These are phyloP conservation scores for Casuarina equisetifolia DNA, from an alignment of 306 rosid species.

Conservation along the genomic window DNA sequence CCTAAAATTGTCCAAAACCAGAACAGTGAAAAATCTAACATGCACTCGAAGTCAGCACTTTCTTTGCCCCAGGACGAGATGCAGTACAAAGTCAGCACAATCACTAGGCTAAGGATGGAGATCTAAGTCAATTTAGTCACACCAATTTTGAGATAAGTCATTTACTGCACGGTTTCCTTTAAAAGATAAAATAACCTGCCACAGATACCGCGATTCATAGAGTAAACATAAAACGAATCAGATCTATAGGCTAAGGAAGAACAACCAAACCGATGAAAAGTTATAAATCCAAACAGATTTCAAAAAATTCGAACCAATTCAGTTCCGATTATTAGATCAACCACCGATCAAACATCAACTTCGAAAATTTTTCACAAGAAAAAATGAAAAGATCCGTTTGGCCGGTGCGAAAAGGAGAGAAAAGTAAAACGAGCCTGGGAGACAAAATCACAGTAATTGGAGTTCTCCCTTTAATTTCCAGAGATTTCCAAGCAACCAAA, in stretches of 20 bases:
- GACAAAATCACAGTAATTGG: too few species aligned
- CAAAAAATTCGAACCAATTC: background rate
- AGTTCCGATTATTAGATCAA: background rate
- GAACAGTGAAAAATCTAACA: background rate
- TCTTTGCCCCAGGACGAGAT: background rate
- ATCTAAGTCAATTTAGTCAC: background rate
- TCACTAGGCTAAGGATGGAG: background rate
- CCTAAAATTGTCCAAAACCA: background rate
- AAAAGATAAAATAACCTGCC: background rate
- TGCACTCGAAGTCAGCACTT: background rate
- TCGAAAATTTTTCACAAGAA: background rate
- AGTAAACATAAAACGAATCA: slow-evolving; percentile 1
- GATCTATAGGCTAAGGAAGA: slow-evolving; percentile 12
- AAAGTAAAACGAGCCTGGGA: background rate
- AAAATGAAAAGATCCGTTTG: background rate
- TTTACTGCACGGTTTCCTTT: background rate
- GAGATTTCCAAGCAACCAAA: background rate
- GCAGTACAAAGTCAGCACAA: background rate
- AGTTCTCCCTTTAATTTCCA: background rate
- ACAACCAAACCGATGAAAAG: background rate
- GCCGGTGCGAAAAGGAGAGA: background rate
- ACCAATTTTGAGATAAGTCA: background rate
- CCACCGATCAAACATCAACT: background rate
- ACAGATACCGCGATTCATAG: background rate
- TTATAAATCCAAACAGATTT: background rate